Conservation (phyloP, 2,329 filamentous ascomycete species). For the Pseudogymnoascus sp. region DNA sequence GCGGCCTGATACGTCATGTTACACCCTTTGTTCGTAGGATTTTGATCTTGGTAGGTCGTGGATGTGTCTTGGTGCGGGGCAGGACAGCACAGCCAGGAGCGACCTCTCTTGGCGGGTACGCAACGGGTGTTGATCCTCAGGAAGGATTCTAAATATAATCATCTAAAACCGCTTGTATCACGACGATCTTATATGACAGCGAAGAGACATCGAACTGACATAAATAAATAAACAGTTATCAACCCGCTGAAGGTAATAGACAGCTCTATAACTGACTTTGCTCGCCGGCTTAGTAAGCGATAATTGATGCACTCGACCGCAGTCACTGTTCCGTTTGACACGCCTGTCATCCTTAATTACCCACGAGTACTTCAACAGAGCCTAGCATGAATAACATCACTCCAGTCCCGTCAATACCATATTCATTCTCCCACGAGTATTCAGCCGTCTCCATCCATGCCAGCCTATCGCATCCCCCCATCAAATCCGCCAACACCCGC, state of each 20-base stretch:
- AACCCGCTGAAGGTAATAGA: not conserved
- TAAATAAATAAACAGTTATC: not conserved
- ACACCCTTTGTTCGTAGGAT: not conserved
- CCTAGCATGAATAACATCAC: slow-evolving; percentile 26
- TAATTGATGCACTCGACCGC: slow-evolving; percentile 15
- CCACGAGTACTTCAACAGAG: slow-evolving; percentile 29
- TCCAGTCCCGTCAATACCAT: slow-evolving; percentile 34
- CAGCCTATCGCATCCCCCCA: not conserved
- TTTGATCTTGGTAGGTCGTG: not conserved
- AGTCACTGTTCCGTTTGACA: slow-evolving; percentile 21
- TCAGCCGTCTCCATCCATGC: not conserved
- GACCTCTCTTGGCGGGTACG: not conserved
- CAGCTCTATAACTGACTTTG: not conserved
- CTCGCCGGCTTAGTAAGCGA: not conserved
- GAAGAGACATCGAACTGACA: not conserved
- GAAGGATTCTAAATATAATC: not conserved
- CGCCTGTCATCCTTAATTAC: slow-evolving; percentile 18
- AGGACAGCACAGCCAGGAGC: not conserved
- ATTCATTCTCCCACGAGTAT: slow-evolving; percentile 12
- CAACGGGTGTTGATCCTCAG: not conserved
- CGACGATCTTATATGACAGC: not conserved
- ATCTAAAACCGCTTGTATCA: not conserved
- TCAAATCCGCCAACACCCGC: not conserved
- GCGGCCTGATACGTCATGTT: not conserved
- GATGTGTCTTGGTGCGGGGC: not conserved